Conservation (phyloP, 331 rosid genomes). For the Arachis monticola region DNA sequence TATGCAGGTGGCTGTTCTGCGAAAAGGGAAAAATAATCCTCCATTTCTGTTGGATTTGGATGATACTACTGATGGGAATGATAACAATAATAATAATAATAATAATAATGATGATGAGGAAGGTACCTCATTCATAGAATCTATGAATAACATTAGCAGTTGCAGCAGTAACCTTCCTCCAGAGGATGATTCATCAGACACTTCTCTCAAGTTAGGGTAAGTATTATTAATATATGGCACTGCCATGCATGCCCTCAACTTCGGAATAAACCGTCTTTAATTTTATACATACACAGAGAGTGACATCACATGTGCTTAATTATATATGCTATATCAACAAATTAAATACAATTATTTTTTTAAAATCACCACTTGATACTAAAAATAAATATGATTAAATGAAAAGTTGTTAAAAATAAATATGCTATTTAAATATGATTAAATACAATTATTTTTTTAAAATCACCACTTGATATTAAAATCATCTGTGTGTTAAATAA, state of each 20-base stretch:
- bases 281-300: too few species aligned
- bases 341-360: too few species aligned
- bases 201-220: constrained; percentile 72
- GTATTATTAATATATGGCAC: neutral
- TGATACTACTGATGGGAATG: neutral
- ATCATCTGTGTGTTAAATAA: too few species aligned
- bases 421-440: too few species aligned
- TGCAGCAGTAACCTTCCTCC: constrained; percentile 44
- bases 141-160: constrained; percentile 50
- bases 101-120: neutral
- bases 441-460: too few species aligned
- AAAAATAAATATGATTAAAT: too few species aligned
- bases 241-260: neutral
- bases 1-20: constrained; percentile 43
- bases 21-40: constrained; percentile 26
- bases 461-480: too few species aligned
- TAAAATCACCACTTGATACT: too few species aligned
- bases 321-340: too few species aligned
- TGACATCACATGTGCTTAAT: too few species aligned
- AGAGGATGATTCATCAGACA: constrained; percentile 51
- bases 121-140: constrained; percentile 48
- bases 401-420: too few species aligned
- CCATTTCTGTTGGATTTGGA: constrained; percentile 26
- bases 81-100: too few species aligned
- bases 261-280: neutral